phyloP scores from a whole-genome alignment of 2,329 filamentous ascomycete genomes.

The Microcyclospora pomicola region DNA sequence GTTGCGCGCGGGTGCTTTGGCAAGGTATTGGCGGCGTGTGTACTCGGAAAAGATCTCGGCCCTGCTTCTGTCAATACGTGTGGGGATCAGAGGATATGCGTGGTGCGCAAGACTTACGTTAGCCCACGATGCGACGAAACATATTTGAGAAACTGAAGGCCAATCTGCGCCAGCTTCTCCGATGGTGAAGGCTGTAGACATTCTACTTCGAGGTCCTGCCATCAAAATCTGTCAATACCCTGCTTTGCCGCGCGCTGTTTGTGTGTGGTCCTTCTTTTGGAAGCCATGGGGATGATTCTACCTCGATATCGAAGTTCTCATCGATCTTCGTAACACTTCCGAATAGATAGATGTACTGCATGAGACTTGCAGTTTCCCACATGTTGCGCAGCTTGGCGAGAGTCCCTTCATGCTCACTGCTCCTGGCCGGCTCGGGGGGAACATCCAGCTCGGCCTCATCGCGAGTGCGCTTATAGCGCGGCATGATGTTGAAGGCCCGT shows the following conservation, averaged over 20 bases:
- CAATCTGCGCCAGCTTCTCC: conserved; percentile 62
- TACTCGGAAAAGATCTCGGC: conserved; percentile 87
- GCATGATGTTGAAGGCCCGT: conserved; percentile 25
- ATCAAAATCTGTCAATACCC: conserved; percentile 1
- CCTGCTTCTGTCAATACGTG: conserved; percentile 32
- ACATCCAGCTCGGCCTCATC: conserved; percentile 38
- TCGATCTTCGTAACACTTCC: conserved; percentile 81
- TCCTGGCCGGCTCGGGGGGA: conserved; percentile 10
- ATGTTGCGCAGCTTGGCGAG: conserved; percentile 66
- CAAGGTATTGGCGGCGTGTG: conserved; percentile 70
- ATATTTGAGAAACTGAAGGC: conserved; percentile 76
- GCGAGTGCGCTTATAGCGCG: conserved; percentile 41
- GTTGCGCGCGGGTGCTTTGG: conserved; percentile 66
- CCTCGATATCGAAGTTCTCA: conserved; percentile 79
- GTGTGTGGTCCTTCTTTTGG: no score
- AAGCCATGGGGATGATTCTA: conserved; percentile 27
- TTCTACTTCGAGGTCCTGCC: conserved; percentile 74
- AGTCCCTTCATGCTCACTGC: conserved; percentile 26
- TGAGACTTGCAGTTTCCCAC: conserved; percentile 91
- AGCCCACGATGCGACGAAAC: conserved; percentile 87
- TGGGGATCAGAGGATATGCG: neutral
- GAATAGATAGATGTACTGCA: conserved; percentile 88
- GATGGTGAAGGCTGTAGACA: conserved; percentile 66
- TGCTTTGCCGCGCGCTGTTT: neutral
- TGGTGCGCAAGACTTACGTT: conserved; percentile 48